Base-by-base conservation (phyloP, 2,329 filamentous ascomycete genomes). In the Fusarium sarcochroum region DNA sequence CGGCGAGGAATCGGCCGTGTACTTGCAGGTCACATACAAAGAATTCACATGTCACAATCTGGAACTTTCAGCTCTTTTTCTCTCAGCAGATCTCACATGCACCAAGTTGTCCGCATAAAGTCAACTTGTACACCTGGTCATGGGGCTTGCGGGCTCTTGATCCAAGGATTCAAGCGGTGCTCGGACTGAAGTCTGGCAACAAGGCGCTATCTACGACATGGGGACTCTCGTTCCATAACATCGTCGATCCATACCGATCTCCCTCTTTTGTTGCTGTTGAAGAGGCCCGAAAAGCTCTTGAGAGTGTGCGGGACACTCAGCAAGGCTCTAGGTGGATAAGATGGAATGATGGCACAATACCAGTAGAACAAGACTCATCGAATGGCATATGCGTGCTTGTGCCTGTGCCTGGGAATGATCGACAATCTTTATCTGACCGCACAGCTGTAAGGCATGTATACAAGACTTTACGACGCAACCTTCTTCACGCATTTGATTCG, bases 1-100 rank as follows among this genome's bases (percentile, higher is more conserved):
- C 14, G 49, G 11, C 15, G 18, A 23, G 38, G 15, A 34, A 14
- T 15, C 5, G 1, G 1, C 5, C 13, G 10, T 56, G 53, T 20
- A 35, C 15, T 35, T 56, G 53, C 20, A 41, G 45, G 10, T 34
- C 61, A 5, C 56, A 47, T 5, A 59, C 42, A 1, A 35, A 32
- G 2, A 58, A 44, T 37, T 51, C 32, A 1, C 34, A 58, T 21
- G 40, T 47, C 25, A 46, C 63, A 1, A 38, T 74, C 6, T 70
- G 71, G 51, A 55, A 64, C 9, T 18, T 49, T 10, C 53, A 56
- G 15, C 35, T 49, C 3, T 56, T 56, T 44, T 41, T 27, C 11
- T 40, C 44, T 5, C 32, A 20, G 34, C 35, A 49, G n/a, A 7
- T 3, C 11, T 8, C 23, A 6, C 53, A 56, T 20, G 18, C 4